A percentile compares a stretch with the other conserved stretches of the same genome.
Conservation (phyloP, 331 rosid genomes). For the Pyrus hybrid region DNA sequence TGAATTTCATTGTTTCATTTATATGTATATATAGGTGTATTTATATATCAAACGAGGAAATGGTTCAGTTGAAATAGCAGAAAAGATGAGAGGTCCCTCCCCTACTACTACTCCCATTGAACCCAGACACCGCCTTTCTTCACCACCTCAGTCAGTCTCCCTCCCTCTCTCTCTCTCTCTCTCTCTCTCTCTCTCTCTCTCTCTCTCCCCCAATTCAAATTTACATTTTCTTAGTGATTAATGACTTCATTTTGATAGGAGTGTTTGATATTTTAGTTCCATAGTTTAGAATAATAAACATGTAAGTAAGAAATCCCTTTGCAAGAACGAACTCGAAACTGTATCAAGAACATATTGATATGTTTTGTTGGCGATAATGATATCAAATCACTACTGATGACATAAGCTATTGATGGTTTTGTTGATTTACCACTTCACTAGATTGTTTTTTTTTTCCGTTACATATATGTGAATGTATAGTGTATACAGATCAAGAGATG, state of each 20-base stretch:
- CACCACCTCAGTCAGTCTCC: constrained; percentile 47
- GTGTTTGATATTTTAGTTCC: neutral
- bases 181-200: neutral
- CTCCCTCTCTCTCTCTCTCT: neutral
- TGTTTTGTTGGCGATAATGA: neutral
- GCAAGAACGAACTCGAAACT: neutral
- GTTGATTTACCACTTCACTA: neutral
- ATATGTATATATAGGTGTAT: neutral
- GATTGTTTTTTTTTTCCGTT: neutral
- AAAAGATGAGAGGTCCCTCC: constrained; percentile 59
- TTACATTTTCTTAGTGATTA: neutral
- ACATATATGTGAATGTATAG: neutral
- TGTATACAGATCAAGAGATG: neutral
- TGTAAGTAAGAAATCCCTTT: neutral
- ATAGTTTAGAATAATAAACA: neutral
- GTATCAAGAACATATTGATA: neutral
- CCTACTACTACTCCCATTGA: constrained; percentile 41
- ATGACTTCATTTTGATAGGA: neutral
- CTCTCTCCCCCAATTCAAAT: neutral
- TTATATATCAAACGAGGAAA: neutral
- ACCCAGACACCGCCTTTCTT: constrained; percentile 67
- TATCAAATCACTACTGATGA: neutral
- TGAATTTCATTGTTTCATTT: neutral
- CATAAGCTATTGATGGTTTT: neutral
- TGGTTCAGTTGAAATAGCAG: constrained; percentile 14